Base-by-base conservation (phyloP, 257 asterid genomes). In the Marsdenia floribunda region DNA sequence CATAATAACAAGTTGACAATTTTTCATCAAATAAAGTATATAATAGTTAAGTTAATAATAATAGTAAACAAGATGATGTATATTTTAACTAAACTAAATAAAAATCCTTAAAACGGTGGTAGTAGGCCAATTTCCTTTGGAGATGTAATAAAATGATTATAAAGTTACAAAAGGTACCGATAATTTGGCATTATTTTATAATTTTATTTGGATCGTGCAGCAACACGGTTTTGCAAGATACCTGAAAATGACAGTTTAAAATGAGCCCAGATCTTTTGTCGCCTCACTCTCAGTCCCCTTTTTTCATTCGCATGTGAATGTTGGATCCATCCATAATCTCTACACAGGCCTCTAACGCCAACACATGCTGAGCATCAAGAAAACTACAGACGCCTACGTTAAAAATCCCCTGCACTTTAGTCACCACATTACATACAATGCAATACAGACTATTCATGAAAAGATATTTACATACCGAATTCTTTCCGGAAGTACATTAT, bases 201-300 rank as follows among this genome's bases (percentile, higher is more conserved):
- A 11, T 60, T 29, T 55, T 0, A n/a, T 55, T 73, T 22, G 71
- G 44, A 65, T 78, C 82, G 82, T 78, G 82, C 82, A 46, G 75
- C 46, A 46, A 78, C 82, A 35, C 82, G 82, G 82, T 78, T 78
- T 68, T 58, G 71, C 46, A 8, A 37, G 77, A 38, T 14, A 40
- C 69, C 37, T 54, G 60, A 47, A 42, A 71, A 35, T 22, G 58
- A 44, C 29, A 50, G 42, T 16, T 66, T 3, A 38, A 68, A n/a
- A 53, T 53, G 42, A 40, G n/a, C 2, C 64, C 76, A 16, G 3
- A 40, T 33, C 54, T 75, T 75, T 16, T 66, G 67, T 52, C 73
- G 24, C 66, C 46, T 52, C 72, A 33, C 29, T 35, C 55, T 29
- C 33, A 29, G 33, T 29, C 38, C 15, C 47, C 10, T 13, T 42